A percentile compares a stretch with the other conserved stretches of the same genome.
phyloP scores from a whole-genome alignment of 2,329 filamentous ascomycete genomes.

The Lithohypha guttulata region DNA sequence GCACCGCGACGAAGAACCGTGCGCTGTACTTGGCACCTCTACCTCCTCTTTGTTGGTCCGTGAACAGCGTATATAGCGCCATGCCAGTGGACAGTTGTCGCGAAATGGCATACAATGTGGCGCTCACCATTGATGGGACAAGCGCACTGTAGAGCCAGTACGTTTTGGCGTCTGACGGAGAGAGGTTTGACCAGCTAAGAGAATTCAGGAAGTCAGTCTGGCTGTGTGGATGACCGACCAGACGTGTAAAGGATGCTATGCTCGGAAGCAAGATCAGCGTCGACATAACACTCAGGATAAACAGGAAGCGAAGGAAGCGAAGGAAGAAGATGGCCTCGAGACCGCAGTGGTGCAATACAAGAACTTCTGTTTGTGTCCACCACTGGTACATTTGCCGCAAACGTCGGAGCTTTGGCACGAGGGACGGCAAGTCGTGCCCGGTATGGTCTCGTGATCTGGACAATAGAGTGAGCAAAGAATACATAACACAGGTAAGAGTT shows the following conservation, averaged over 20 bases:
- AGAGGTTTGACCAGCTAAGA: constrained; percentile 7
- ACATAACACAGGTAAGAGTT: neutral
- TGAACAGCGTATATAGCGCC: neutral
- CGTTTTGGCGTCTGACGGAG: neutral
- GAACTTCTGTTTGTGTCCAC: neutral
- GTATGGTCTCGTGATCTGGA: too few species aligned
- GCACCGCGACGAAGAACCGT: neutral
- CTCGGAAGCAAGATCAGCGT: neutral
- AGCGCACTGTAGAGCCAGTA: constrained; percentile 7
- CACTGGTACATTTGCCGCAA: neutral
- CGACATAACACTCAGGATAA: neutral
- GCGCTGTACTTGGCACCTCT: neutral
- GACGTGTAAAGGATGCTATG: neutral
- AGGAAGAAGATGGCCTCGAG: neutral
- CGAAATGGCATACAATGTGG: neutral
- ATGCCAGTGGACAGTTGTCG: constrained; percentile 1
- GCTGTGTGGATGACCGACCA: neutral
- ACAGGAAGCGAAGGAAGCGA: neutral
- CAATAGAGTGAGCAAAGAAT: too few species aligned
- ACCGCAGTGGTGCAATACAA: neutral
- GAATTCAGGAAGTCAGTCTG: neutral
- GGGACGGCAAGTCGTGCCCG: too few species aligned
- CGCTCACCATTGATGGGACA: neutral
- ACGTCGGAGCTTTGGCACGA: too few species aligned
- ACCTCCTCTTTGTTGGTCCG: neutral